These are phyloP conservation scores for Sphaerulina musiva DNA, from an alignment of 2,329 filamentous ascomycete genomes.

Conservation along the genomic window DNA sequence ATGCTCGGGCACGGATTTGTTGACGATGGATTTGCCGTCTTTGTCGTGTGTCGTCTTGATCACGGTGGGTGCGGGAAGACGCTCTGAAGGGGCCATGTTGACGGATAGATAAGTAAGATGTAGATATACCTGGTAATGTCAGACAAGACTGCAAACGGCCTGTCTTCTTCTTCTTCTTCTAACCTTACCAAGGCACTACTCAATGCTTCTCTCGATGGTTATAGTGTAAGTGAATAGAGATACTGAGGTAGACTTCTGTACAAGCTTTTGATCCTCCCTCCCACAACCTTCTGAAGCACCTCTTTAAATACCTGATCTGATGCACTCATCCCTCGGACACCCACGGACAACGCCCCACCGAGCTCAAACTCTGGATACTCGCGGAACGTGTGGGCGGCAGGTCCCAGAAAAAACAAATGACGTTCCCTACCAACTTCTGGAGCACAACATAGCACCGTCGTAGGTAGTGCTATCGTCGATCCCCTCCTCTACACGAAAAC, in stretches of 20 bases:
- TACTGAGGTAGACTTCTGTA: no score
- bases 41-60: slow-evolving; percentile 29
- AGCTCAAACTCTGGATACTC: not conserved
- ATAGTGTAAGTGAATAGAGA: no score
- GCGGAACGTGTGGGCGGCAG: slow-evolving; percentile 17
- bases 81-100: no score
- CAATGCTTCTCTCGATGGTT: not conserved
- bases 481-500: no score
- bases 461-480: no score
- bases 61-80: slow-evolving; percentile 13
- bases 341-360: not conserved
- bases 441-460: no score
- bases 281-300: no score
- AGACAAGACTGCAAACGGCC: not conserved
- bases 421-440: no score
- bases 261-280: not conserved
- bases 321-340: not conserved
- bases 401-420: not conserved
- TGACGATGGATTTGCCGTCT: slow-evolving; percentile 29
- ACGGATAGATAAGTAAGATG: no score
- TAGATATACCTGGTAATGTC: not conserved
- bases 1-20: slow-evolving; percentile 20
- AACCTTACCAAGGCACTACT: not conserved
- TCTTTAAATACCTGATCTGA: not conserved
- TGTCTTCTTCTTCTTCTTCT: no score